Base-by-base conservation (phyloP, 1,284 basidiomycete genomes). In the Marasmius sp. region DNA sequence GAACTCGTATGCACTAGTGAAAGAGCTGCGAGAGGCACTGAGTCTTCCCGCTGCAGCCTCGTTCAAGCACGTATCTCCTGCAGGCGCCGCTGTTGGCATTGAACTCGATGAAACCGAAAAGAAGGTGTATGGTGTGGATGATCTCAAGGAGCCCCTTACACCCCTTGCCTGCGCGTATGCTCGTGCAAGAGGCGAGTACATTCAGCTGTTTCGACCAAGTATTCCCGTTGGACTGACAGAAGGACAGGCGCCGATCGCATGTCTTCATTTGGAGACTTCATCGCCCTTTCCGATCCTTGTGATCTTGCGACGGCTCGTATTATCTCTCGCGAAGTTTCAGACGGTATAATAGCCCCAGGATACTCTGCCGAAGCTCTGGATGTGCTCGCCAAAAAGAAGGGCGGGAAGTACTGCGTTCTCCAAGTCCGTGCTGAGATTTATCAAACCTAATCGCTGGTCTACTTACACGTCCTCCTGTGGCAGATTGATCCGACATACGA, bases 41-140 rank as follows among this genome's bases (percentile, higher is more conserved):
- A 81, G 85, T 62, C 86, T 98, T 57, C 95, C 97, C 16, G 97
- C 97, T 27, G 97, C 97, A 16, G 95, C 97, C 3, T 98, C 96
- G 0, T 99, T 99, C 89, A 99, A 99, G 83, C 97, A 99, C 75
- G 97, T 99, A 63, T 98, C 96, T 20, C 97, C 97, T 11, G 97
- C 97, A 0, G 97, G 97, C 65, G 96, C 94, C 9, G 97, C 97
- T 45, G 93, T 97, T 36, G 95, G 95, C 50, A 74, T 96, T 52
- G 89, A 90, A 66, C 85, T 99, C 45, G 85, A 88, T 67, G 91
- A 94, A 33, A 84, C 84, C 0, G 96, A 98, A 78, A 94, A 95
- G 74, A 89, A 94, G 71, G 96, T 98, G 0, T 99, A 97, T 71
- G 97, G 95, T 14, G 97, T 98, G 1, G 95, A 98, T 59, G 97